Conservation (phyloP, 495 filamentous ascomycete genomes). For the Podospora comata region DNA sequence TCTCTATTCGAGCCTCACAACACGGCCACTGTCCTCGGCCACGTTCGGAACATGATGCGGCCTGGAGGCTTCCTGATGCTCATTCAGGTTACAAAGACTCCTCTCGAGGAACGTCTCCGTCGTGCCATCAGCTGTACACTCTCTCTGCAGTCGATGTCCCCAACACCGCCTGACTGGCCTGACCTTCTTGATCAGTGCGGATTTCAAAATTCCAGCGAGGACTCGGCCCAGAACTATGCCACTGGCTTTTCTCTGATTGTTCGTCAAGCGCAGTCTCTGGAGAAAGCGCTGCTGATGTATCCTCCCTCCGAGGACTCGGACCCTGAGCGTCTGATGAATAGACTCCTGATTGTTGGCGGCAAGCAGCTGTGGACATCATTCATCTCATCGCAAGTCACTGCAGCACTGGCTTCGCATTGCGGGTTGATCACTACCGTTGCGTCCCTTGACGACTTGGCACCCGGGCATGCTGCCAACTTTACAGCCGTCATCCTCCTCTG, state of each 20-base stretch:
- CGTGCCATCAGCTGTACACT: constrained; percentile 8
- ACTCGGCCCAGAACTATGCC: constrained; percentile 31
- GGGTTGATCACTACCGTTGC: constrained; percentile 18
- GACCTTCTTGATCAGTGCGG: constrained; percentile 37
- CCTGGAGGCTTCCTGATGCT: constrained; percentile 44
- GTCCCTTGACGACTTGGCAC: constrained; percentile 26
- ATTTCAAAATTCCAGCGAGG: constrained; percentile 27
- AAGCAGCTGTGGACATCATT: constrained; percentile 14
- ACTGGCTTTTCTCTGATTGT: constrained; percentile 37
- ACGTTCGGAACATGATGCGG: constrained; percentile 35
- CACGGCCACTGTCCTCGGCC: constrained; percentile 15
- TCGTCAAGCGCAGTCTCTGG: constrained; percentile 31
- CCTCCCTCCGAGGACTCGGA: constrained; percentile 8
- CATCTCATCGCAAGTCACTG: constrained; percentile 20
- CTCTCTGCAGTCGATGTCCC: background rate
- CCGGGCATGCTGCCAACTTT: constrained; percentile 11
- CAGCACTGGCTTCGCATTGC: constrained; percentile 24
- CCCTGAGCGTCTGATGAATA: constrained; percentile 12
- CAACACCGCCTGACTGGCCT: constrained; percentile 34
- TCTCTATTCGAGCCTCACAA: constrained; percentile 29
- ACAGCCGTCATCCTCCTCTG: constrained; percentile 37
- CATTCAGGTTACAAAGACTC: constrained; percentile 22
- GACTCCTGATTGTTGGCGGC: constrained; percentile 38
- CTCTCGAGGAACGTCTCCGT: constrained; percentile 26
- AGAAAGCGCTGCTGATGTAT: constrained; percentile 19